Base-by-base conservation (phyloP, 2,329 filamentous ascomycete species). In the Simplicillium sp. region DNA sequence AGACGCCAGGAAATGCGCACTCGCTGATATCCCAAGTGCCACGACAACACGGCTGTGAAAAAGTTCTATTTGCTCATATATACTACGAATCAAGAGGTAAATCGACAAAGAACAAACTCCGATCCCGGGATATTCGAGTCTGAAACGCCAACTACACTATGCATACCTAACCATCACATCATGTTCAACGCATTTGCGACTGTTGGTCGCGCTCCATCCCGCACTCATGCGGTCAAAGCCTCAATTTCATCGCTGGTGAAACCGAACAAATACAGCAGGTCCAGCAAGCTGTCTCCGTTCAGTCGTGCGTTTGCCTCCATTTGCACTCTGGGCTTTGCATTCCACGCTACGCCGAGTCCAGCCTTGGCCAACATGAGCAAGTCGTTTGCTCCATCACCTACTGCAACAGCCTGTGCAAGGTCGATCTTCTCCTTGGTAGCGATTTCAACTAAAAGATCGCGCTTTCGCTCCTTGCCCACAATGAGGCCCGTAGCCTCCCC, bases 321-420 rank as follows among this genome's bases (percentile, higher is more conserved):
- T 64, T 92, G 87, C 42, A 92, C 86, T 44, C 79, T 71, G 2
- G 85, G 84, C 67, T 92, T 92, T 9, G 86, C 87, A 54, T 89
- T 86, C 72, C 87, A 89, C 2, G 86, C 86, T 3, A 92, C 80
- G 15, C 86, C 87, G 31, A 90, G 61, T 0, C 84, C 84, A 0
- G 86, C 85, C 37, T 75, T 73, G 8, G 70, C 71, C 70, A 92
- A 78, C 86, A 92, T 92, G 43, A 82, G 67, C 48, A 92, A 59
- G 55, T 92, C 86, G 54, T 92, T 92, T 31, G 85, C 86, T 7
- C 86, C 87, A 58, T 92, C 86, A 4, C 86, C 86, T 1, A 90
- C 77, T 3, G 83, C 84, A 18, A 92, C 66, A 25, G 80, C 75
- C 59, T 87, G 81, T 18, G 77, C 71, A 8, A 84, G 59, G 3